Conservation (phyloP, 805 yeast genomes). For the Komagataella pseudopastoris region DNA sequence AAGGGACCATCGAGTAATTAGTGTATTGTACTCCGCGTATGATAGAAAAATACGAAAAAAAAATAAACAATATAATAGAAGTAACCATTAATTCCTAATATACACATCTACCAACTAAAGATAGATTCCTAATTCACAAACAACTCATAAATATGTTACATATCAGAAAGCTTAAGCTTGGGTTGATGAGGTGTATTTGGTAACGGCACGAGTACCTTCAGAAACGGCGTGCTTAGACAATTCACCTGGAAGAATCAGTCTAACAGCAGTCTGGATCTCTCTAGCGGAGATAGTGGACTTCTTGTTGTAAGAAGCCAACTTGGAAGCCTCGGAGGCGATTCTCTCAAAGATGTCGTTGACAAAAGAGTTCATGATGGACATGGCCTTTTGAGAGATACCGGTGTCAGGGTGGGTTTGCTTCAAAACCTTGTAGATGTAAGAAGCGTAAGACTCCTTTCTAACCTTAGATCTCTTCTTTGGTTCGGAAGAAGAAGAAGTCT, state of each 20-base stretch:
- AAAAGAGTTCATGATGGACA: conserved; percentile 90
- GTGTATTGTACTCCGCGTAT: not conserved
- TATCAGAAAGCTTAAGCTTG: conserved; percentile 17
- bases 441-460: conserved; percentile 88
- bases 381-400: conserved; percentile 89
- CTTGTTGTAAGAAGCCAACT: conserved; percentile 89
- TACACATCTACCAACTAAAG: not conserved
- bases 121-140: not conserved
- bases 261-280: conserved; percentile 97
- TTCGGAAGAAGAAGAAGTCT: conserved; percentile 59
- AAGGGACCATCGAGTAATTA: not conserved
- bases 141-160: not conserved
- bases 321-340: conserved; percentile 85
- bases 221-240: conserved; percentile 97
- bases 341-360: conserved; percentile 90
- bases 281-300: conserved; percentile 89
- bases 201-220: conserved; percentile 97
- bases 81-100: not conserved
- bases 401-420: conserved; percentile 95
- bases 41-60: no score
- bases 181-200: conserved; percentile 75
- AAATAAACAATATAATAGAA: not conserved
- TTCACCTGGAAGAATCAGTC: conserved; percentile 97
- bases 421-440: conserved; percentile 87
- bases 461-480: conserved; percentile 76